Percentiles rank a stretch among this genome's conserved stretches.
These are phyloP conservation scores for Orbilia quercus DNA, from an alignment of 2,329 filamentous ascomycete genomes.

Conservation along the genomic window DNA sequence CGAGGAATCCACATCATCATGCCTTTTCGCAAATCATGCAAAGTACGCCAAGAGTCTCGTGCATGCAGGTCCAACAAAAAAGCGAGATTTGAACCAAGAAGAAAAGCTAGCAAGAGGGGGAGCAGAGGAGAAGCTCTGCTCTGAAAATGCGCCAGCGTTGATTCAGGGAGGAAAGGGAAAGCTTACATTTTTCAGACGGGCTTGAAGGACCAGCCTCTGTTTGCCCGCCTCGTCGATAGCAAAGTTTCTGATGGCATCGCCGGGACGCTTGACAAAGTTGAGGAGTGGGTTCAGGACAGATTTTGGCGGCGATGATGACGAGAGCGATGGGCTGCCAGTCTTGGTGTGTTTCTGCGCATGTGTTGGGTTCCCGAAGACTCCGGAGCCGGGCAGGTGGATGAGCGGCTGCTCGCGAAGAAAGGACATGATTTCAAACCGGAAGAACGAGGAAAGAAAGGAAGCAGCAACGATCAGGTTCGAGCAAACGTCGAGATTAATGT, in stretches of 20 bases:
- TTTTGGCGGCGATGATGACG: constrained; percentile 39
- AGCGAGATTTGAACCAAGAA: not conserved
- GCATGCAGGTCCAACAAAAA: constrained; percentile 31
- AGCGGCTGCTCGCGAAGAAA: constrained; percentile 48
- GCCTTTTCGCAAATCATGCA: not conserved
- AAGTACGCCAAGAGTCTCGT: constrained; percentile 40
- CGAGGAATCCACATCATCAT: constrained; percentile 46
- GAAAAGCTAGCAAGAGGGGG: not conserved
- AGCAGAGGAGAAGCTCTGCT: not conserved
- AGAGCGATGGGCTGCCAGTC: constrained; percentile 9
- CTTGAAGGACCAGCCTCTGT: constrained; percentile 52
- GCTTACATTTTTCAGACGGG: constrained; percentile 52
- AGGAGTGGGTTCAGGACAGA: constrained; percentile 41
- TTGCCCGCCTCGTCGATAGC: constrained; percentile 52
- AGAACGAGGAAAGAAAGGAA: not conserved
- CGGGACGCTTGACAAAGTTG: constrained; percentile 50
- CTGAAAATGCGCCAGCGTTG: not conserved
- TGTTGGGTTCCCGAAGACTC: constrained; percentile 31
- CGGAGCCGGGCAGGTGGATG: constrained; percentile 41
- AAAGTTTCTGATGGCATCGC: constrained; percentile 46
- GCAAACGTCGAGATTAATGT: not conserved
- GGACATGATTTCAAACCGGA: constrained; percentile 44
- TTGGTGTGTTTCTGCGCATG: constrained; percentile 35
- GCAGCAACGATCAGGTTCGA: not conserved
- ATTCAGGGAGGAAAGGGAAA: constrained; percentile 3